Evolutionary conservation across 2,329 filamentous ascomycete species (phyloP).

Genomic region (Pseudocercospora musae): DNA sequence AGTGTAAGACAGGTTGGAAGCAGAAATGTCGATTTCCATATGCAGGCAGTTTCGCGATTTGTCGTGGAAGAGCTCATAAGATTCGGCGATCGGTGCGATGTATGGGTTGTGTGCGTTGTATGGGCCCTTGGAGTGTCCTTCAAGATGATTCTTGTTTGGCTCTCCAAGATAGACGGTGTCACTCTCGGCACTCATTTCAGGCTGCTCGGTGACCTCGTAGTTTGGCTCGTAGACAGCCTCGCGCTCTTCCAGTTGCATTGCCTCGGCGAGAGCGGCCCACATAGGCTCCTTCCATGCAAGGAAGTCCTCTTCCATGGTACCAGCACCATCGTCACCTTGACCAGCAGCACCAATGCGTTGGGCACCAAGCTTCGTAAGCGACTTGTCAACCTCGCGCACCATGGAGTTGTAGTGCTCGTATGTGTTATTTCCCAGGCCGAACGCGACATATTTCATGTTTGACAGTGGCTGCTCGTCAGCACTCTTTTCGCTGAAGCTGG

Average conservation of each 20-base stretch:
- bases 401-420: conserved; percentile 99
- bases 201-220: conserved; percentile 70
- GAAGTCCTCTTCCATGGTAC: conserved; percentile 99
- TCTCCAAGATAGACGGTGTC: conserved; percentile 89
- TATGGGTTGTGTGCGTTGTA: conserved; percentile 87
- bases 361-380: conserved; percentile 77
- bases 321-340: conserved; percentile 94
- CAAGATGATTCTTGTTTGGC: conserved; percentile 76
- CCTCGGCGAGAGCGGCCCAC: conserved; percentile 81
- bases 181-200: conserved; percentile 68
- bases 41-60: conserved; percentile 94
- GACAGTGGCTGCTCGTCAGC: conserved; percentile 67
- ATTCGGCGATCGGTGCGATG: conserved; percentile 89
- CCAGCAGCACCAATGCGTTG: conserved; percentile 81
- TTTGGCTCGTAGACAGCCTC: conserved; percentile 94
- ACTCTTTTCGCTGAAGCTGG: conserved; percentile 70
- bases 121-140: conserved; percentile 77
- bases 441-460: conserved; percentile 89
- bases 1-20: conserved; percentile 86
- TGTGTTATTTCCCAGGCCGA: conserved; percentile 97
- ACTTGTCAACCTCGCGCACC: conserved; percentile 86
- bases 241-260: conserved; percentile 88
- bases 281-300: conserved; percentile 99
- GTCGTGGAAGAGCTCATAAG: conserved; percentile 83
- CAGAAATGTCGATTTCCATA: conserved; percentile 88